Conservation (phyloP, 2,329 filamentous ascomycete species). For the Clarireedia paspali region DNA sequence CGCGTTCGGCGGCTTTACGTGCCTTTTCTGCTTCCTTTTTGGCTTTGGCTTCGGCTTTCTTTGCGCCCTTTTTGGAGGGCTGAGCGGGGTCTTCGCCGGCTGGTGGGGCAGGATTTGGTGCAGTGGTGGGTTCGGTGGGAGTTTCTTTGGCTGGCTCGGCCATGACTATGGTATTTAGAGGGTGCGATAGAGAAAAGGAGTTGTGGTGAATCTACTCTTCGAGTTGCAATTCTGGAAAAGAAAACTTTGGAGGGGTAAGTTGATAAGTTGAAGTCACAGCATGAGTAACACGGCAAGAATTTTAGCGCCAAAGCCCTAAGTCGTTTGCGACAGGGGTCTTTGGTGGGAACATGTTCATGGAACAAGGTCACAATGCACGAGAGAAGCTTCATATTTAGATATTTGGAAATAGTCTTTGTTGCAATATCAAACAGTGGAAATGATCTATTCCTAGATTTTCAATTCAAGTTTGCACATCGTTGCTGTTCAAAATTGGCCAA, state of each 20-base stretch:
- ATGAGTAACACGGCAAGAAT: constrained; percentile 9
- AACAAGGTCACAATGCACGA: neutral
- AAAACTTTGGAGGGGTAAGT: constrained; percentile 8
- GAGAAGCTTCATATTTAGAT: no score
- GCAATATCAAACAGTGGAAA: no score
- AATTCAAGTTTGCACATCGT: no score
- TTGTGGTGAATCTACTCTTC: neutral
- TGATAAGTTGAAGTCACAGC: neutral
- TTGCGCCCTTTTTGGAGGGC: constrained; percentile 67
- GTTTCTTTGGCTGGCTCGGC: constrained; percentile 16
- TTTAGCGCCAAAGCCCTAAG: constrained; percentile 5
- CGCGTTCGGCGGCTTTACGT: constrained; percentile 62
- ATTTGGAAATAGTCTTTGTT: no score
- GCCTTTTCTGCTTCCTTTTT: constrained; percentile 84
- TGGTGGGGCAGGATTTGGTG: neutral
- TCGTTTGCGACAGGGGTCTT: constrained; percentile 3
- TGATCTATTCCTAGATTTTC: no score
- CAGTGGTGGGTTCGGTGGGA: constrained; percentile 12
- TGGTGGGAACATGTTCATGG: neutral
- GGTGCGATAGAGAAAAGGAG: neutral
- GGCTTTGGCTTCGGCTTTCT: constrained; percentile 79
- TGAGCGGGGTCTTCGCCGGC: constrained; percentile 11
- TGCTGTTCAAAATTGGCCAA: no score
- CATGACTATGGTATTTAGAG: constrained; percentile 2
- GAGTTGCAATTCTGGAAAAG: neutral